phyloP scores from a whole-genome alignment of 495 filamentous ascomycete genomes.

The Hyaloscypha finlandica region DNA sequence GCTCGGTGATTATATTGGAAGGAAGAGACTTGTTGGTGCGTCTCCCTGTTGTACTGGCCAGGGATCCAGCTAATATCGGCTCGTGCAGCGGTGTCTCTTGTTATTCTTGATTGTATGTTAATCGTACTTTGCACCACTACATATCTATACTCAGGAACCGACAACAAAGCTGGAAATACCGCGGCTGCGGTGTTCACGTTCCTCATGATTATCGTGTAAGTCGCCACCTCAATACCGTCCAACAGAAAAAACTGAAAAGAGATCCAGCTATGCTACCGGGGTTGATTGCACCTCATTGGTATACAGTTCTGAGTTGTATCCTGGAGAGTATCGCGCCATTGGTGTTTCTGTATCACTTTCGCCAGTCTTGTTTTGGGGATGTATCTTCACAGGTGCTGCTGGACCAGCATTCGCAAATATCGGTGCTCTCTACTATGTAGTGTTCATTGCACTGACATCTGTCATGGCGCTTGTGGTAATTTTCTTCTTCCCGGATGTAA shows the following conservation, averaged over 20 bases:
- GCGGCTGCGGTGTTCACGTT: not conserved
- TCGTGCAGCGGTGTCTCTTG: not conserved
- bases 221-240: not conserved
- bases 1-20: not conserved
- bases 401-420: constrained; percentile 3
- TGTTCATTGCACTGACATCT: not conserved
- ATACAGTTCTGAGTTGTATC: not conserved
- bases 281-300: not conserved
- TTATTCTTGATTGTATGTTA: not conserved
- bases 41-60: not conserved
- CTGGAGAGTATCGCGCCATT: not conserved
- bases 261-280: not conserved
- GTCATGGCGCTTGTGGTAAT: not conserved
- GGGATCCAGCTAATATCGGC: not conserved
- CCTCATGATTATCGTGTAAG: constrained; percentile 4
- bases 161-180: not conserved
- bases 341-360: not conserved
- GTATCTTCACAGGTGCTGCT: not conserved
- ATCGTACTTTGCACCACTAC: constrained; percentile 1
- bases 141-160: not conserved
- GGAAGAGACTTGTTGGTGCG: not conserved
- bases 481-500: constrained; percentile 4
- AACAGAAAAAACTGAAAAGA: not conserved
- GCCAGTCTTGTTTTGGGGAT: not conserved
- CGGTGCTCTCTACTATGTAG: not conserved